phyloP scores from a whole-genome alignment of 164 flowering plant genomes.

The Vitis labrusca region DNA sequence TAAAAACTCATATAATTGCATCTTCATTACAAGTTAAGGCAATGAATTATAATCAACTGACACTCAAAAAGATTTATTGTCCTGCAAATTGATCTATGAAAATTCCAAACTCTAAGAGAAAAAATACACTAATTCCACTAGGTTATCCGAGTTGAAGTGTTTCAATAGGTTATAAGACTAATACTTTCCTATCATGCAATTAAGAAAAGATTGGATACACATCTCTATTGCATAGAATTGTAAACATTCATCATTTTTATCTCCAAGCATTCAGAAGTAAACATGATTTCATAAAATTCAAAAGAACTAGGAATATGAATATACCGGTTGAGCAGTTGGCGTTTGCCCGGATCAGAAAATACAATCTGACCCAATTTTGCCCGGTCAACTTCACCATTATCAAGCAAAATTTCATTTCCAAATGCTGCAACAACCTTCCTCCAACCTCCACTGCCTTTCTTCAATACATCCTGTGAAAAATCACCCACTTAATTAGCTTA shows the following conservation, averaged over 20 bases:
- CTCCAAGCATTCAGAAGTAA: background rate
- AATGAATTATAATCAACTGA: background rate
- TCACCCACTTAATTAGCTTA: too few relatives aligned
- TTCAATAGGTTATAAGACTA: too few relatives aligned
- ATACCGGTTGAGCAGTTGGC: conserved; percentile 82
- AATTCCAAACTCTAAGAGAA: too few relatives aligned
- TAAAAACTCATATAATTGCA: background rate
- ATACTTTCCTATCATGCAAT: too few relatives aligned
- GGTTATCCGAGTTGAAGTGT: too few relatives aligned
- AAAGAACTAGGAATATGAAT: background rate
- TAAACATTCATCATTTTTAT: too few relatives aligned
- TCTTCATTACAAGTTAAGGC: background rate
- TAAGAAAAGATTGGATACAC: too few relatives aligned
- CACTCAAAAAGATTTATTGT: too few relatives aligned
- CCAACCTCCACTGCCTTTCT: conserved; percentile 92
- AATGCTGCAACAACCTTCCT: conserved; percentile 77
- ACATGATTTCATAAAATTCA: background rate
- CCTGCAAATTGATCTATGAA: too few relatives aligned
- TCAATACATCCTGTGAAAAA: conserved; percentile 64
- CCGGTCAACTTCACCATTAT: conserved; percentile 79
- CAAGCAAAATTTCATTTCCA: conserved; percentile 71
- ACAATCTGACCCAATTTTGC: conserved; percentile 76
- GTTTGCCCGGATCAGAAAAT: conserved; percentile 78
- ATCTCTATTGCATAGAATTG: too few relatives aligned
- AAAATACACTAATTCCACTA: too few relatives aligned